Evolutionary conservation across 305 asterid genomes (phyloP), one percentile per base, ranked within the genome.

Genomic region (Fraxinus floribunda): DNA sequence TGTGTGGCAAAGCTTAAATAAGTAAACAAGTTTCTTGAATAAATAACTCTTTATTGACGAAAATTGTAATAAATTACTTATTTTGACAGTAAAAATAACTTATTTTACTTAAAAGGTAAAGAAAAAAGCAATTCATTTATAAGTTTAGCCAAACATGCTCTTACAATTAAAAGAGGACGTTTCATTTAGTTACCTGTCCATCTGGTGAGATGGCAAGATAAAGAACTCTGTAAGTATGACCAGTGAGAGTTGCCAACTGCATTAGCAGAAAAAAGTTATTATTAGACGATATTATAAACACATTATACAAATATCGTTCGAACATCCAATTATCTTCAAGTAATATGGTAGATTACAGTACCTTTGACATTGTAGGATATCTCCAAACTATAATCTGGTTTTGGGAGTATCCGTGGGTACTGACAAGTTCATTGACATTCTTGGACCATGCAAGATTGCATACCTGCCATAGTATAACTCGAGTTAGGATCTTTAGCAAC

Each of bases 361-460:
- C 99, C 98, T 96, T 96, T 22, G 99, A 90, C 99, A 95, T 95
- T 68, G 97, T 87, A 60, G 99, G 99, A 84, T 94, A 95, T 88
- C 91, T 93, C 98, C 99, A 95, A 36, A 95, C 97, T 32, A 95
- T 88, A 15, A 93, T 94, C 89, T 95, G 99, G 91, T 95, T 95
- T 80, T 95, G 98, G 20, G 99, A 95, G 90, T 95, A 95, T 32
- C 99, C 98, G 82, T 95, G 99, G 71, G 99, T 96, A 89, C 99
- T 96, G 78, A 96, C 98, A 16, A 96, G 93, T 85, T 96, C 99
- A 83, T 96, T 94, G 78, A 96, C 99, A 85, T 96, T 96, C 93
- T 96, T 96, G 18, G 98, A 94, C 99, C 99, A 96, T 80, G 89
- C 98, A 80, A 96, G 98, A 88, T 96, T 96, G 94, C 99, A 94